phyloP scores from a whole-genome alignment of 164 flowering plant genomes.

The Pachysandra terminalis region DNA sequence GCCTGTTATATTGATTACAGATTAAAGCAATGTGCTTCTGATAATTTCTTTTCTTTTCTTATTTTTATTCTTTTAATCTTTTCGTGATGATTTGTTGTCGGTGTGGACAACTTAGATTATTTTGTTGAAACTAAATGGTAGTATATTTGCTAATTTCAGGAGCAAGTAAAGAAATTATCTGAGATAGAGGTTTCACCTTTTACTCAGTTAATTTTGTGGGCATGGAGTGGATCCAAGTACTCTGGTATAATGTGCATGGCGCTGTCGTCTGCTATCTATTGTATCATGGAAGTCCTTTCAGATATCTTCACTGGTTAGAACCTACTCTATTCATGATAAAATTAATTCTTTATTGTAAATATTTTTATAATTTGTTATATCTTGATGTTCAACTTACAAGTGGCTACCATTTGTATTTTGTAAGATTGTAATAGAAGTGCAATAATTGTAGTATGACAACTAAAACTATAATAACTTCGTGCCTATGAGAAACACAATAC shows the following conservation, averaged over 20 bases:
- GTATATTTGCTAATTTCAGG: slow-evolving; percentile 33
- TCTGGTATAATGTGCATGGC: slow-evolving; percentile 66
- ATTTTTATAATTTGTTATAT: too few species aligned
- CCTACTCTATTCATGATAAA: not conserved
- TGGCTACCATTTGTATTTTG: not conserved
- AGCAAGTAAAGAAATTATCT: slow-evolving; percentile 26
- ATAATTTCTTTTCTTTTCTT: too few species aligned
- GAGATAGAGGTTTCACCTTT: slow-evolving; percentile 41
- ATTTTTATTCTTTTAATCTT: too few species aligned
- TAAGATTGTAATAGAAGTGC: not conserved
- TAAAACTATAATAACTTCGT: too few species aligned
- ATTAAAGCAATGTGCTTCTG: too few species aligned
- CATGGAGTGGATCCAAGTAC: slow-evolving; percentile 65
- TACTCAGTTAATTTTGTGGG: slow-evolving; percentile 37
- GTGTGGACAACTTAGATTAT: too few species aligned
- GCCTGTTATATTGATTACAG: too few species aligned
- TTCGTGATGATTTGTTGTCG: too few species aligned
- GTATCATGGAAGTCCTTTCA: slow-evolving; percentile 51
- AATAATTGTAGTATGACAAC: not conserved
- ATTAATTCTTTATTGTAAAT: too few species aligned
- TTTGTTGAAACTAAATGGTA: not conserved
- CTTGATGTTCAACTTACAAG: not conserved
- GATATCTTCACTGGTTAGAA: slow-evolving; percentile 52
- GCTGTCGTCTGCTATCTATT: slow-evolving; percentile 45
- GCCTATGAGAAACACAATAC: too few species aligned